Conservation (phyloP, 148 eudicot genomes). For the Rhododendron mucronatum region DNA sequence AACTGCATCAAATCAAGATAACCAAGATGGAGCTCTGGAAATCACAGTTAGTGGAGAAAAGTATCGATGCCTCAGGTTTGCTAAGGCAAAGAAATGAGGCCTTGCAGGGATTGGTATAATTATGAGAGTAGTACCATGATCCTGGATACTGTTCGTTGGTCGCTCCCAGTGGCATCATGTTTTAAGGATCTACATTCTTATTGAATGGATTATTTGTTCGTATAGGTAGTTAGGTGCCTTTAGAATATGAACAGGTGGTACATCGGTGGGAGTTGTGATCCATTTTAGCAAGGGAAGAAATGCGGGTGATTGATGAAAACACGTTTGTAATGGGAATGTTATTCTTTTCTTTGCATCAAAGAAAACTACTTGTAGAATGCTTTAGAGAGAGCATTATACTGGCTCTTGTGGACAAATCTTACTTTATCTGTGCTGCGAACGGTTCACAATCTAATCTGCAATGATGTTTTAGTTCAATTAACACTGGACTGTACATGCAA, state of each 20-base stretch:
- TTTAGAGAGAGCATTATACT: neutral
- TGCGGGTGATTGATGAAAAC: neutral
- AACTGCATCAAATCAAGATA: slow-evolving; percentile 97
- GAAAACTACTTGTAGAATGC: neutral
- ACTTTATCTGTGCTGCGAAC: neutral
- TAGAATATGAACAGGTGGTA: neutral
- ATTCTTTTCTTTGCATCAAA: neutral
- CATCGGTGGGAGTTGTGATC: neutral
- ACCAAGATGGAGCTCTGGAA: slow-evolving; percentile 98
- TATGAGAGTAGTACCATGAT: neutral
- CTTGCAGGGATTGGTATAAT: neutral
- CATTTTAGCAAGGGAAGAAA: neutral
- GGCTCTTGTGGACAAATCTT: neutral
- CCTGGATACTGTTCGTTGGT: neutral
- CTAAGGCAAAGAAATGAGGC: slow-evolving; percentile 89
- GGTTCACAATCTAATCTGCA: neutral
- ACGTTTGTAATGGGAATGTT: neutral
- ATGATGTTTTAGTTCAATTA: neutral
- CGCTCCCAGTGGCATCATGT: neutral
- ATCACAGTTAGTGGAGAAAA: slow-evolving; percentile 98
- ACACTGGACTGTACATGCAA: neutral
- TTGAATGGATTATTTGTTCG: neutral
- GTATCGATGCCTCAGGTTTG: slow-evolving; percentile 91
- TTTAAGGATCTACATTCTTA: neutral
- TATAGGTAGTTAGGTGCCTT: neutral